Conservation (phyloP, 2,329 filamentous ascomycete genomes). For the Pseudophaeomoniella oleicola region DNA sequence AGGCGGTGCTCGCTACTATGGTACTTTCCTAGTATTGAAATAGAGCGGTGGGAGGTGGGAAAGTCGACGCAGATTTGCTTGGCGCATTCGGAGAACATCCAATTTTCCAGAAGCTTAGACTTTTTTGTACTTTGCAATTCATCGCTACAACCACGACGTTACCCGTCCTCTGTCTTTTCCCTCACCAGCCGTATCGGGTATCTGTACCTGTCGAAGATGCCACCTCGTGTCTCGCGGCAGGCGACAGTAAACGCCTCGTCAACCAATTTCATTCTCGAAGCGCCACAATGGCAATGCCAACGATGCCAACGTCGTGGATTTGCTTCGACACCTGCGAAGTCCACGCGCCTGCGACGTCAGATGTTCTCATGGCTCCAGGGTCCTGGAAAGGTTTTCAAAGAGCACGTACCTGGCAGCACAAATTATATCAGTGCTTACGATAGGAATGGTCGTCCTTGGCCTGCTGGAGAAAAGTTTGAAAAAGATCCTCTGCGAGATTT, state of each 20-base stretch:
- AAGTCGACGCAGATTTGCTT: too few relatives aligned
- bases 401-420: constrained; percentile 34
- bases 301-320: constrained; percentile 11
- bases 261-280: constrained; percentile 3
- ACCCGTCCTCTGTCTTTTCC: too few relatives aligned
- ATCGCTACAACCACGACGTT: too few relatives aligned
- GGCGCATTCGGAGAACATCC: too few relatives aligned
- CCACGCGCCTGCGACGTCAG: constrained; percentile 36
- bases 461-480: background rate
- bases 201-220: too few relatives aligned
- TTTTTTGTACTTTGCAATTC: too few relatives aligned
- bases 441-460: constrained; percentile 23
- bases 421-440: constrained; percentile 43
- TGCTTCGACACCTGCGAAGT: constrained; percentile 11
- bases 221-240: constrained; percentile 8
- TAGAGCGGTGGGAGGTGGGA: too few relatives aligned
- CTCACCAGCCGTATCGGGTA: too few relatives aligned
- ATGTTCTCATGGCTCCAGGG: constrained; percentile 48
- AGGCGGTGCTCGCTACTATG: too few relatives aligned
- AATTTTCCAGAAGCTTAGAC: too few relatives aligned
- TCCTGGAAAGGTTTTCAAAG: constrained; percentile 32
- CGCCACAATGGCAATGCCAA: constrained; percentile 11
- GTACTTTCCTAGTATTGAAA: too few relatives aligned
- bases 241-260: constrained; percentile 5
- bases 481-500: constrained; percentile 9